Conservation (phyloP, 2,329 filamentous ascomycete species). For the Xylariales sp. region DNA sequence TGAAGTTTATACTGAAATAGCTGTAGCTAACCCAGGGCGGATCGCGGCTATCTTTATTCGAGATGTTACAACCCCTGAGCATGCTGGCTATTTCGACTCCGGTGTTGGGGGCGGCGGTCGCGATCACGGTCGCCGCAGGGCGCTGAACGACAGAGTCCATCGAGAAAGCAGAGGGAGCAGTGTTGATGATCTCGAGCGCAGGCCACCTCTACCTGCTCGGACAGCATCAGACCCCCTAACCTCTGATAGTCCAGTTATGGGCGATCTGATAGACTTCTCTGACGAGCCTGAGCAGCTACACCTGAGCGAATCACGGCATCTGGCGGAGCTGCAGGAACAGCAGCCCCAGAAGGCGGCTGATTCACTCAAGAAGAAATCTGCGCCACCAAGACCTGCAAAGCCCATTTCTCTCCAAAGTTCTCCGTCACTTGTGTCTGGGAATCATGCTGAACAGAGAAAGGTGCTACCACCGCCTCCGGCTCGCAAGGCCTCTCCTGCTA, state of each 20-base stretch:
- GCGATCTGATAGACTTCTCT: constrained; percentile 57
- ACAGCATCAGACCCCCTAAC: constrained; percentile 17
- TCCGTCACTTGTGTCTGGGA: no score
- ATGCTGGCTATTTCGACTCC: constrained; percentile 73
- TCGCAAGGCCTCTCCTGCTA: constrained; percentile 26
- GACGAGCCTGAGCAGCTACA: constrained; percentile 42
- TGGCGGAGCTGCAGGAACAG: constrained; percentile 24
- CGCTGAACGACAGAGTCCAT: no score
- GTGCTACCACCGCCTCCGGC: constrained; percentile 31
- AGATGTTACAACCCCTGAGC: constrained; percentile 81
- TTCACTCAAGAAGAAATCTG: constrained; percentile 27
- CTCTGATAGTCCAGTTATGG: constrained; percentile 40
- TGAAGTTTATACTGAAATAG: constrained; percentile 95
- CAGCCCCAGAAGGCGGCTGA: constrained; percentile 24
- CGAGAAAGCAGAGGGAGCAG: constrained; percentile 14
- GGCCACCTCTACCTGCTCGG: constrained; percentile 32
- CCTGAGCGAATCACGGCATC: constrained; percentile 29
- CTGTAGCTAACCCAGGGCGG: constrained; percentile 73
- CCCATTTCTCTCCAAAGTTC: constrained; percentile 49
- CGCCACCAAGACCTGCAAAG: constrained; percentile 54
- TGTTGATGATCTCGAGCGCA: constrained; percentile 15
- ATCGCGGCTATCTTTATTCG: constrained; percentile 89
- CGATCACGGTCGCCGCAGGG: no score
- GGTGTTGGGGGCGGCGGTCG: constrained; percentile 27
- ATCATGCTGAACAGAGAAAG: constrained; percentile 13